These are phyloP conservation scores for Clonostachys byssicola DNA, from an alignment of 2,329 filamentous ascomycete species.

Conservation along the genomic window DNA sequence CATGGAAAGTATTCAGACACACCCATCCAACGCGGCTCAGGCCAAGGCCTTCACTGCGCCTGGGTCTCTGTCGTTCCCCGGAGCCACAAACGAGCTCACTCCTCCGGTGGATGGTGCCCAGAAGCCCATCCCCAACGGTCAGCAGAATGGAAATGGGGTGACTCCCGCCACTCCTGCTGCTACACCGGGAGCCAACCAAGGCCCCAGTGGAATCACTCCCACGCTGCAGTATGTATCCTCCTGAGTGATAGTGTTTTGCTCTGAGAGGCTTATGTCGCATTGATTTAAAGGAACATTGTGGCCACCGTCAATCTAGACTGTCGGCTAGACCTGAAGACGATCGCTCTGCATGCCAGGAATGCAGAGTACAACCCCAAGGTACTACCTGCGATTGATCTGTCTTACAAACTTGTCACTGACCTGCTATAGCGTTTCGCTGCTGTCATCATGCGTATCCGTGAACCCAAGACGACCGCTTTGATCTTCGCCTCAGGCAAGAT, in stretches of 20 bases:
- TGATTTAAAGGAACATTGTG: conserved; percentile 83
- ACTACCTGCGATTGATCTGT: conserved; percentile 32
- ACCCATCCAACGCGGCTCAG: conserved; percentile 86
- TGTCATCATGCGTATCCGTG: conserved; percentile 99
- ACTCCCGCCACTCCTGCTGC: conserved; percentile 87
- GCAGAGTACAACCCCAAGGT: conserved; percentile 99
- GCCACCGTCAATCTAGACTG: conserved; percentile 98
- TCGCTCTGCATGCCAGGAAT: conserved; percentile 95
- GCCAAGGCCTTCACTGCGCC: conserved; percentile 94
- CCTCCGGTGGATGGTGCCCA: conserved; percentile 60
- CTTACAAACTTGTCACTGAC: conserved; percentile 18
- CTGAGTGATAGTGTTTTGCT: conserved; percentile 24
- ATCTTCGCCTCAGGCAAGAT: conserved; percentile 99
- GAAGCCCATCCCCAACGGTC: conserved; percentile 32
- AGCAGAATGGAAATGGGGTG: conserved; percentile 72
- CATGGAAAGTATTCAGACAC: conserved; percentile 90
- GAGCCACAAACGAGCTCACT: conserved; percentile 76
- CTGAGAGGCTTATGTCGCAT: conserved; percentile 47
- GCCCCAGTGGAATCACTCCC: conserved; percentile 85
- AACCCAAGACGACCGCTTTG: conserved; percentile 95
- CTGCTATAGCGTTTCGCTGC: conserved; percentile 82
- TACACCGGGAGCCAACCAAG: conserved; percentile 78
- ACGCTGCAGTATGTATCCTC: conserved; percentile 89
- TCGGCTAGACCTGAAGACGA: conserved; percentile 96
- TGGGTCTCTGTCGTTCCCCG: conserved; percentile 87